A percentile compares a stretch with the other conserved stretches of the same genome.
Conservation (phyloP, 768 basidiomycete genomes). For the Boletus sp. region DNA sequence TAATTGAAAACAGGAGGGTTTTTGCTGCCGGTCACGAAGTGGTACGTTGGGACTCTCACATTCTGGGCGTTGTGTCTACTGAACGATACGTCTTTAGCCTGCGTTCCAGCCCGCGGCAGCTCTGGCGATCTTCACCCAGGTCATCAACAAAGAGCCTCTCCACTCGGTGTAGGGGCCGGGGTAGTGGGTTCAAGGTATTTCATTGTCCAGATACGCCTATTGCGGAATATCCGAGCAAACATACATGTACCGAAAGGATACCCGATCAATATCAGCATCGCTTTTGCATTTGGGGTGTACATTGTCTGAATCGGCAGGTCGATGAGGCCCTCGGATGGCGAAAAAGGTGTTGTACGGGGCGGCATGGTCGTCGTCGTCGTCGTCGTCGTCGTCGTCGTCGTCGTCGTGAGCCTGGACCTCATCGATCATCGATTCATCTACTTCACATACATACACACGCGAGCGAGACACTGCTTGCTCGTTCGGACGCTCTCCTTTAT, state of each 20-base stretch:
- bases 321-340: constrained; percentile 73
- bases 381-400: no score
- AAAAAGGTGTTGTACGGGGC: no score
- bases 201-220: constrained; percentile 34
- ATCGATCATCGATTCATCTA: no score
- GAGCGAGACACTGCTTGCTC: no score
- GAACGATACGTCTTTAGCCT: constrained; percentile 37
- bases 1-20: constrained; percentile 41
- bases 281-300: constrained; percentile 56
- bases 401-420: no score
- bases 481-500: no score
- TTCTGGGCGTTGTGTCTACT: not conserved
- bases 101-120: constrained; percentile 61
- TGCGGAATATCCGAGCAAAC: constrained; percentile 57
- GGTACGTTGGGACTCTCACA: constrained; percentile 38
- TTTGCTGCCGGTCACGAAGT: constrained; percentile 62
- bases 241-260: constrained; percentile 62
- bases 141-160: constrained; percentile 48
- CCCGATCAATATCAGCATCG: constrained; percentile 58
- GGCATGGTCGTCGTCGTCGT: no score
- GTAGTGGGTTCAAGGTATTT: not conserved
- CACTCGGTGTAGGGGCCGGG: constrained; percentile 43
- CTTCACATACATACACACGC: no score
- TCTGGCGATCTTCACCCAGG: constrained; percentile 57
- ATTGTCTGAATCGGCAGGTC: constrained; percentile 83